Percentiles rank a stretch among this genome's conserved stretches.
Conservation (phyloP, 1,284 basidiomycete species). For the Naganishia cerealis region DNA sequence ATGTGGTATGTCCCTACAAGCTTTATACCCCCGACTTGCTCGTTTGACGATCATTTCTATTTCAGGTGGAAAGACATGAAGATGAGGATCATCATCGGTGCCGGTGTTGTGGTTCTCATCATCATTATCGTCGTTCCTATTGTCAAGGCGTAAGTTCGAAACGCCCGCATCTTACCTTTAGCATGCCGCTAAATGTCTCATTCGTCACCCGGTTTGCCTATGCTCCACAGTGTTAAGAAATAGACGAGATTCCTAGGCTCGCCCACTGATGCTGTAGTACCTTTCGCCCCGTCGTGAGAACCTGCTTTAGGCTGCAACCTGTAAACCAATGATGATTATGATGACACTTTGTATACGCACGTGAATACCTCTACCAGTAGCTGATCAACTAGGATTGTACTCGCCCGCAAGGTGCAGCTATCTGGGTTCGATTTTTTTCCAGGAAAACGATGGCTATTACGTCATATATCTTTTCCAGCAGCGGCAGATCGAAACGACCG, state of each 20-base stretch:
- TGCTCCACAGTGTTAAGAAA: conserved; percentile 14
- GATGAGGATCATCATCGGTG: conserved; percentile 65
- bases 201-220: background rate
- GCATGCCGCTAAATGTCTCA: background rate
- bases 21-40: conserved; percentile 23
- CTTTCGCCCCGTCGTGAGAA: background rate
- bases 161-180: too few species aligned
- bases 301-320: background rate
- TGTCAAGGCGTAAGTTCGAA: conserved; percentile 65
- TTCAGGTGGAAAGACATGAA: conserved; percentile 98
- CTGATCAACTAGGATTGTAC: background rate
- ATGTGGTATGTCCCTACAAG: conserved; percentile 56
- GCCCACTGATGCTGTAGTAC: background rate
- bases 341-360: conserved; percentile 11
- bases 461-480: too few species aligned
- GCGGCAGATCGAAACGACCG: too few species aligned
- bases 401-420: background rate
- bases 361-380: background rate
- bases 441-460: too few species aligned
- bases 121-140: conserved; percentile 91
- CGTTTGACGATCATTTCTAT: conserved; percentile 10
- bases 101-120: conserved; percentile 81
- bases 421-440: too few species aligned
- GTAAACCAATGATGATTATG: conserved; percentile 23
- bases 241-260: background rate